Base-by-base conservation (phyloP, 1,284 basidiomycete genomes). In the Xanthoconium separans region DNA sequence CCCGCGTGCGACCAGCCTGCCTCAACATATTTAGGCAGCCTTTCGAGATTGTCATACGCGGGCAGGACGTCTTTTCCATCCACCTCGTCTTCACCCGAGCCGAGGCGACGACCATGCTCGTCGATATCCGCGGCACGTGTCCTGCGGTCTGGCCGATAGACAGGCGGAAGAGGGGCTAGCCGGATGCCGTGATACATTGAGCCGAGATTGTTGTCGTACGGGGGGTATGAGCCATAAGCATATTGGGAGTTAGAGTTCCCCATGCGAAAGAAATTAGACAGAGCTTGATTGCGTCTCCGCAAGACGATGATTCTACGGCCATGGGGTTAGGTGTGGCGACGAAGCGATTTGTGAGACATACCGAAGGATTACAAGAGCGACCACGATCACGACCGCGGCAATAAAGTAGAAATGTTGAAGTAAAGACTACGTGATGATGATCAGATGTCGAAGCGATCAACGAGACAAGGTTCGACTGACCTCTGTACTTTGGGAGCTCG, bases 1-100 rank as follows among this genome's bases (percentile, higher is more conserved):
- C 22, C 42, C 3, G 47, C 40, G 5, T 51, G 54, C 9, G 50
- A 44, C 56, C 56, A 53, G 27, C 57, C 37, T 3, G 56, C 47
- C 42, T 73, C 73, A 1, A 64, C 42, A 58, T 80, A 80, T 51
- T 72, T 74, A 16, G 79, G 78, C 16, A 77, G 78, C 10, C 75
- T 69, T 34, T 77, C 78, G 20, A 62, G 45, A 13, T 58, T 64
- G 39, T 79, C 73, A 44, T 80, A 80, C 4, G 77, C 74, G 9
- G 78, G 79, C 31, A 80, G 69, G 0, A 58, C 56, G 34, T 80
- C 78, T 56, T 79, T 79, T 52, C 75, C 74, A 1, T 65, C 62
- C 52, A 65, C 55, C 3, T 58, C 61, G 33, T 71, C 63, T 45
- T 57, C 69, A 16, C 60, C 45, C 0, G 52, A 50, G 11, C 55